These are phyloP conservation scores for Fusarium nelsonii DNA, from an alignment of 2,329 filamentous ascomycete genomes.

Conservation along the genomic window DNA sequence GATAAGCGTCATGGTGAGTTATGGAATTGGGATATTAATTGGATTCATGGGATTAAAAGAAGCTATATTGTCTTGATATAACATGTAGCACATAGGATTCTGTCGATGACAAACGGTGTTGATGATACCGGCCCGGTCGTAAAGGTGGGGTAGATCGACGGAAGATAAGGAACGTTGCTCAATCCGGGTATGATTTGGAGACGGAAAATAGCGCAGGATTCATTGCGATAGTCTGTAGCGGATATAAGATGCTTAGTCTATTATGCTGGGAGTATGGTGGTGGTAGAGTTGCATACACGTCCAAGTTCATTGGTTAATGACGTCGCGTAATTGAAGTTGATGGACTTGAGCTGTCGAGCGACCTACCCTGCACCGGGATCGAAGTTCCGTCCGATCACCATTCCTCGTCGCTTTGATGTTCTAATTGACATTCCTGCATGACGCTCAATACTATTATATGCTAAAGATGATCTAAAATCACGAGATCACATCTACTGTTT, in stretches of 20 bases:
- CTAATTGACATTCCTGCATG: no score
- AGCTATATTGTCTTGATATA: constrained; percentile 1
- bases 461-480: no score
- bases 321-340: neutral
- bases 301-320: neutral
- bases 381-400: no score
- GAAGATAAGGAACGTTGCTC: constrained; percentile 9
- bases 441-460: no score
- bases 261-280: neutral
- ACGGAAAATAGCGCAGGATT: constrained; percentile 12
- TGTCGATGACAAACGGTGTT: constrained; percentile 40
- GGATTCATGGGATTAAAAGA: accelerated
- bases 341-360: no score
- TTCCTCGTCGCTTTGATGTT: no score
- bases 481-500: no score
- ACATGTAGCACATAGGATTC: neutral
- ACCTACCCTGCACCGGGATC: neutral
- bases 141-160: constrained; percentile 46
- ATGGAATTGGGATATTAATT: accelerated
- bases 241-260: no score
- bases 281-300: no score
- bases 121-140: constrained; percentile 36
- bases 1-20: constrained; percentile 36
- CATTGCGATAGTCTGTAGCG: neutral
- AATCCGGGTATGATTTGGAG: neutral